phyloP scores from a whole-genome alignment of 257 asterid species.

The Scutellaria minor region DNA sequence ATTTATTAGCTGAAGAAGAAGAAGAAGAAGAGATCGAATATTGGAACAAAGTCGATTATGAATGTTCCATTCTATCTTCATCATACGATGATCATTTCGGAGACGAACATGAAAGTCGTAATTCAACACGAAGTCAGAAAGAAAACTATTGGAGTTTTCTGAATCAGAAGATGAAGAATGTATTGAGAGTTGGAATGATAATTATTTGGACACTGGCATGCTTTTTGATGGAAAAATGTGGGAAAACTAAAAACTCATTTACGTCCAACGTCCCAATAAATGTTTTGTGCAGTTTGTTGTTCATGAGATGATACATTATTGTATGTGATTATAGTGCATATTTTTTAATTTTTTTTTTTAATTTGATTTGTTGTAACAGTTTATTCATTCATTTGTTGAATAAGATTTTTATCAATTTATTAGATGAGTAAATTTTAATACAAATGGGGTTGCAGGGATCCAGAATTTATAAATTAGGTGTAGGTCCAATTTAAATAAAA shows the following conservation, averaged over 20 bases:
- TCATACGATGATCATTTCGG: neutral
- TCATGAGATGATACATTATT: constrained; percentile 22
- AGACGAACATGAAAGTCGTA: neutral
- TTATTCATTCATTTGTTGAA: constrained; percentile 15
- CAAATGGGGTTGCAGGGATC: no score
- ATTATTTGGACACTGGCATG: constrained; percentile 26
- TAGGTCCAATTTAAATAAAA: no score
- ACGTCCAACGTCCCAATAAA: neutral
- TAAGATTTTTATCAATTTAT: neutral
- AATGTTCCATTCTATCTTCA: neutral
- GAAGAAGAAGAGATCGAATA: neutral
- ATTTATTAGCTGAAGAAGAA: constrained; percentile 43
- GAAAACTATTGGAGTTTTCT: constrained; percentile 7
- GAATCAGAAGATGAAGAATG: constrained; percentile 7
- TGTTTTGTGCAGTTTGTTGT: neutral
- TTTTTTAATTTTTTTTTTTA: no score
- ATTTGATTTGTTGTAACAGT: no score
- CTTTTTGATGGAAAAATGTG: constrained; percentile 18
- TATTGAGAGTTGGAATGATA: constrained; percentile 9
- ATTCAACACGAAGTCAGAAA: neutral
- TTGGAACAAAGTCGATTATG: neutral
- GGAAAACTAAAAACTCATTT: constrained; percentile 17
- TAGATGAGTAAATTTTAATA: no score
- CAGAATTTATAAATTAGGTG: no score
- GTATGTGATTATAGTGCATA: neutral